Evolutionary conservation across 1,284 basidiomycete species (phyloP).

Genomic region (Heliocybe sulcata): DNA sequence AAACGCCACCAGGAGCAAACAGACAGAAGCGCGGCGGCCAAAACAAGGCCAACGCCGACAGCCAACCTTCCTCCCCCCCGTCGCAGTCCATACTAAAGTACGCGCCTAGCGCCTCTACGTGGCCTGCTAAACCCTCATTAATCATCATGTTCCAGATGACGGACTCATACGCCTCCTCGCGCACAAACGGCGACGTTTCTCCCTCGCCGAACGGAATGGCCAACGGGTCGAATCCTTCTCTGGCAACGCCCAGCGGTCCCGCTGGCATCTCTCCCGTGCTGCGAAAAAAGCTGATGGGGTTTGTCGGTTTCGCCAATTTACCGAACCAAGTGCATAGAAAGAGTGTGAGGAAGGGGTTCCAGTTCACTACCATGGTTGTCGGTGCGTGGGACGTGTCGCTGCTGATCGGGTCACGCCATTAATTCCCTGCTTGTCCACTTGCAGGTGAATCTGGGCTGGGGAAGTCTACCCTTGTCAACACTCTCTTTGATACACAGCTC

Average conservation of each 20-base stretch:
- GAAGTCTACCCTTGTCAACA: conserved; percentile 97
- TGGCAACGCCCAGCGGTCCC: conserved; percentile 29
- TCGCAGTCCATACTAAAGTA: conserved; percentile 27
- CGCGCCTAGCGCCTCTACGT: conserved; percentile 2
- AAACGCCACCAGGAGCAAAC: conserved; percentile 4
- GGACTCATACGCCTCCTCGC: conserved; percentile 62
- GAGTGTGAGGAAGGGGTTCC: conserved; percentile 93
- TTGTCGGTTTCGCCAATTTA: conserved; percentile 87
- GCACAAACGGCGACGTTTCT: conserved; percentile 47
- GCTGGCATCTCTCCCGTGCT: conserved; percentile 55
- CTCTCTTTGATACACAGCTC: conserved; percentile 91
- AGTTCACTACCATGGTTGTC: conserved; percentile 95
- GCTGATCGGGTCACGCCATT: conserved; percentile 8
- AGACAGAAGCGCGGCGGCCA: conserved; percentile 4
- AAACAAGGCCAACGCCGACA: conserved; percentile 22
- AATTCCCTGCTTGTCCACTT: conserved; percentile 8
- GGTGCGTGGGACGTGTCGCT: conserved; percentile 49
- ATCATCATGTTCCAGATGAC: conserved; percentile 46
- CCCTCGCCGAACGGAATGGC: conserved; percentile 44
- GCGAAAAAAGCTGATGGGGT: conserved; percentile 89
- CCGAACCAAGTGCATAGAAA: conserved; percentile 98
- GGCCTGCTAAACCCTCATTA: conserved; percentile 18
- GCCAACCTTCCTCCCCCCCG: conserved; percentile 42
- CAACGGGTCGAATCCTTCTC: conserved; percentile 56
- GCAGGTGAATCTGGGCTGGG: conserved; percentile 94